Evolutionary conservation across 2,329 filamentous ascomycete genomes (phyloP).

Genomic region (Cladobotryum mycophilum): DNA sequence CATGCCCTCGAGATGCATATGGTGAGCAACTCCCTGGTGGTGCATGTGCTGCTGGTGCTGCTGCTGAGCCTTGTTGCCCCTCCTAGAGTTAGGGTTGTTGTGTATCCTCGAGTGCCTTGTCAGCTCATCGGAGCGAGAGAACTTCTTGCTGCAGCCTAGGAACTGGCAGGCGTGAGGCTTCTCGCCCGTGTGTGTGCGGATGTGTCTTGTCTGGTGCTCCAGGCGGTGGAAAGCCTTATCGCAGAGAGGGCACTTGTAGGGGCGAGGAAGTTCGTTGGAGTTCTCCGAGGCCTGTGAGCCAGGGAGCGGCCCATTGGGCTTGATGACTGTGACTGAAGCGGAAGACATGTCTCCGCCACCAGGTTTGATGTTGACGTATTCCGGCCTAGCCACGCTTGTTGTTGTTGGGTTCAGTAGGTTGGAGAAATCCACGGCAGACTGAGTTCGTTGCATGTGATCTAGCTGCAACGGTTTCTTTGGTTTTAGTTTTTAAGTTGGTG

Average conservation of each 20-base stretch:
- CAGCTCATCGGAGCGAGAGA: conserved; percentile 92
- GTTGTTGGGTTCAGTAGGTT: conserved; percentile 61
- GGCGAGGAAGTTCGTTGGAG: conserved; percentile 72
- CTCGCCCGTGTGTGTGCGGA: conserved; percentile 94
- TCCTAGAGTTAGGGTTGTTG: conserved; percentile 94
- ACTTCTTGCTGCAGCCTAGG: conserved; percentile 92
- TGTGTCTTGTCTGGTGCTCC: conserved; percentile 87
- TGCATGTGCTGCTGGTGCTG: conserved; percentile 31
- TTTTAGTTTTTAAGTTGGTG: no score
- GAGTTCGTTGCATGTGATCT: conserved; percentile 69
- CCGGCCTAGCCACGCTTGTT: conserved; percentile 19
- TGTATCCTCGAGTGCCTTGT: conserved; percentile 97
- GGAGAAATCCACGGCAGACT: conserved; percentile 67
- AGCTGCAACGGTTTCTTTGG: background rate
- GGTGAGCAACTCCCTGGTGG: conserved; percentile 34
- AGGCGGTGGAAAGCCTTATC: conserved; percentile 98
- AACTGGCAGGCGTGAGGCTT: conserved; percentile 97
- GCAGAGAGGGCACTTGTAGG: conserved; percentile 97
- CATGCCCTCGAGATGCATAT: conserved; percentile 54
- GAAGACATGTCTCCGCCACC: conserved; percentile 40
- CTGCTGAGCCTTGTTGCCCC: conserved; percentile 73
- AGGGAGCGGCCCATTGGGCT: conserved; percentile 57
- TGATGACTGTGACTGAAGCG: conserved; percentile 48
- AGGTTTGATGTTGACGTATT: conserved; percentile 24
- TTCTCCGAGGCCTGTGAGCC: conserved; percentile 53